Conservation (phyloP, 2,329 filamentous ascomycete species). For the Claviceps citrina region DNA sequence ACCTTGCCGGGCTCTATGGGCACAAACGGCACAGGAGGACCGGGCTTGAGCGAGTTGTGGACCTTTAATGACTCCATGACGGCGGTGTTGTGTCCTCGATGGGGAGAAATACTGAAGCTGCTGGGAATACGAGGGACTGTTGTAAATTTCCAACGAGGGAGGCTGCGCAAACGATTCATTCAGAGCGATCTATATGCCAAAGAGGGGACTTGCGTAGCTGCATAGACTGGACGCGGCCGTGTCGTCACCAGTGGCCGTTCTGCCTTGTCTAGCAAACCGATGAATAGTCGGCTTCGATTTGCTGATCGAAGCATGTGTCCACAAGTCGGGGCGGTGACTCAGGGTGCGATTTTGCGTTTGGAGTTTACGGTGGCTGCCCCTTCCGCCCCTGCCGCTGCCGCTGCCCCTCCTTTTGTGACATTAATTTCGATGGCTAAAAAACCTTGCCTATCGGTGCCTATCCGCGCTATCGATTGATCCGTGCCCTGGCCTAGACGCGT, state of each 20-base stretch:
- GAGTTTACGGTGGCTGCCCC: no score
- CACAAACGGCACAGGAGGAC: constrained; percentile 57
- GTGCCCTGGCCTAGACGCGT: no score
- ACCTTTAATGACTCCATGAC: constrained; percentile 49
- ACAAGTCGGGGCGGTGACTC: no score
- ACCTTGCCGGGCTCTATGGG: constrained; percentile 58
- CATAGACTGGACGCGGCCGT: constrained; percentile 9
- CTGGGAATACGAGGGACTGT: constrained; percentile 15
- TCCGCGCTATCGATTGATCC: no score
- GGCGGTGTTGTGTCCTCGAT: constrained; percentile 21
- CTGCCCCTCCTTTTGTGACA: no score
- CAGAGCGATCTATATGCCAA: constrained; percentile 11
- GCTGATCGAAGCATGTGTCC: no score
- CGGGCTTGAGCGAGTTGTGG: constrained; percentile 63
- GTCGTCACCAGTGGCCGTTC: constrained; percentile 4
- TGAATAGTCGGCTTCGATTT: neutral
- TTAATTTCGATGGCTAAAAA: no score
- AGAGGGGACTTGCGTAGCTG: constrained; percentile 4
- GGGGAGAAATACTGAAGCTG: constrained; percentile 11
- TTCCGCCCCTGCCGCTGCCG: no score
- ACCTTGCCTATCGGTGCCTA: no score
- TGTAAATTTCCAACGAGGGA: constrained; percentile 13
- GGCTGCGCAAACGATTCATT: constrained; percentile 22
- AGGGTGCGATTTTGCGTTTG: neutral
- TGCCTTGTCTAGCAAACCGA: neutral